Base-by-base conservation (phyloP, 1,284 basidiomycete species). In the Leccinum insolens region DNA sequence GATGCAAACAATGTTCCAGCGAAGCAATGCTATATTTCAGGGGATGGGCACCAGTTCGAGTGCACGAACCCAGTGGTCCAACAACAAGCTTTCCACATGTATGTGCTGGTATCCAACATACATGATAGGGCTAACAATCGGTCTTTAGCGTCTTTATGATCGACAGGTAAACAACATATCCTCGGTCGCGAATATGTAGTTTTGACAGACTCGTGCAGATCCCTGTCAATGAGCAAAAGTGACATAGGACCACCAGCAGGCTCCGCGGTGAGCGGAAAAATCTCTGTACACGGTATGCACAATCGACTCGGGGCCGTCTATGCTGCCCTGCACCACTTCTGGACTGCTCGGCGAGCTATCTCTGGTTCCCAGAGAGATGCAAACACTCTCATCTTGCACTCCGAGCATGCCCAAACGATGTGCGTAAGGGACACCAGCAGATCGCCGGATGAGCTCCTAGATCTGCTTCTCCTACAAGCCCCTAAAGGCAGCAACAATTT, bases 51-150 rank as follows among this genome's bases (percentile, higher is more conserved):
- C 22, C 72, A 80, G 4, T 89, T 88, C 73, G 70, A 69, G 4
- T 89, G 88, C 73, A 82, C 74, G 59, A 88, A 88, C 73, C 88
- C 88, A 2, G 76, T 77, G 4, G 75, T 81, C 5, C 69, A 82
- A 70, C 83, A 84, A 34, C 85, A 86, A 70, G 80, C 86, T 0
- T 88, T 86, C 73, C 88, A 89, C 70, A 83, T 89, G 88, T 89
- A 76, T 14, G 86, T 80, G 15, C 39, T 39, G 39, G 8, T 20
- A 52, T 64, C 15, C 0, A 63, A 31, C 6, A 15, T 2, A 15
- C 2, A n/a, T 15, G 15, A 15, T 12, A 58, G 28, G 31, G 49
- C 62, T 69, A 7, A 70, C 17, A 7, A 44, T 20, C 49, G 15
- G n/a, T 62, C 7, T 37, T 44, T 25, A 88, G 87, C 2, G 82